Conservation (phyloP, 768 basidiomycete genomes). For the Obba rivulosa region DNA sequence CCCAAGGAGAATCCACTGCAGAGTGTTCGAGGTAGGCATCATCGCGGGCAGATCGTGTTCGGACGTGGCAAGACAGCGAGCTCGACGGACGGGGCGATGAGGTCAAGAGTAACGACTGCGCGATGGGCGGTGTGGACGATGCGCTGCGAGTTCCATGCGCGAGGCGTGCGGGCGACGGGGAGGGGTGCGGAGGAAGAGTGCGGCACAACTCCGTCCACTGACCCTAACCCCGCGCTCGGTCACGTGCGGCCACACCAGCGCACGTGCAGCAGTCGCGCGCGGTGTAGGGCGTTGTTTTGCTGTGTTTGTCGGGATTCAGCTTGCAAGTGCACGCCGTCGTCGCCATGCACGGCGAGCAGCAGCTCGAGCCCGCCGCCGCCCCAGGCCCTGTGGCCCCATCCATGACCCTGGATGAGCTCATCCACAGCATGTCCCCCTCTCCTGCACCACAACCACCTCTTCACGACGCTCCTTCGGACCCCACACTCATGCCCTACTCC, state of each 20-base stretch:
- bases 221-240: constrained; percentile 2
- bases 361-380: neutral
- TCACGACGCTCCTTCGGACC: neutral
- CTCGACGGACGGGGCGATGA: neutral
- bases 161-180: neutral
- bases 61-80: neutral
- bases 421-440: constrained; percentile 48
- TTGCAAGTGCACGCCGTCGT: neutral
- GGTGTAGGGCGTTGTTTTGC: neutral
- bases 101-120: neutral
- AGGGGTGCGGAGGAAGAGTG: neutral
- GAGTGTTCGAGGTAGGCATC: constrained; percentile 21
- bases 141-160: neutral
- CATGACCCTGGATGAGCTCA: constrained; percentile 33
- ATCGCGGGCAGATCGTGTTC: too few species aligned
- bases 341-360: neutral
- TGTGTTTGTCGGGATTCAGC: neutral
- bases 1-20: constrained; percentile 45
- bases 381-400: neutral
- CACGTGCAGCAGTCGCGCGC: neutral
- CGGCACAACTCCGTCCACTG: neutral
- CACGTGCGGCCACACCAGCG: constrained; percentile 1
- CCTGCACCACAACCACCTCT: constrained; percentile 29
- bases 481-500: neutral
- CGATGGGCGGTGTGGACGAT: neutral